These are phyloP conservation scores for Echium plantagineum DNA, from an alignment of 257 asterid species.

Conservation along the genomic window DNA sequence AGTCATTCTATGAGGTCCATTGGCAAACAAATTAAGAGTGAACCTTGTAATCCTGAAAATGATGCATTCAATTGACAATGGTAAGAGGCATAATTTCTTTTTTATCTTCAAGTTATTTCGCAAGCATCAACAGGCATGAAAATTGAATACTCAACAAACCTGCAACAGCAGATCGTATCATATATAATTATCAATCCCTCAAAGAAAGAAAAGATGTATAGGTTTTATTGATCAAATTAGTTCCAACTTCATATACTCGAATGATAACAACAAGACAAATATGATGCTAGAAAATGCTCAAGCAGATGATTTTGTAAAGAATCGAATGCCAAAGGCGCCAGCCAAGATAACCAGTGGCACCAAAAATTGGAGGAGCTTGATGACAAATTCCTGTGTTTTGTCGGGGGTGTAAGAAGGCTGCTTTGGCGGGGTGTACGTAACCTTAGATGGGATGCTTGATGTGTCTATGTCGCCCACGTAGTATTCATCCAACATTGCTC, in stretches of 20 bases:
- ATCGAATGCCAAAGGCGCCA: conserved; percentile 58
- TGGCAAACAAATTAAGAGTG: too few species aligned
- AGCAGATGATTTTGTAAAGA: conserved; percentile 60
- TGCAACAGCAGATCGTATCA: neutral
- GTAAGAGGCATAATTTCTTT: too few species aligned
- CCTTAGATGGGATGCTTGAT: conserved; percentile 34
- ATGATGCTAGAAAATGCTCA: conserved; percentile 9
- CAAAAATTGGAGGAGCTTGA: conserved; percentile 76
- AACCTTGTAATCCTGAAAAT: too few species aligned
- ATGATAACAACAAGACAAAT: neutral
- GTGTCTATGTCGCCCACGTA: conserved; percentile 56
- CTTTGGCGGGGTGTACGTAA: conserved; percentile 44
- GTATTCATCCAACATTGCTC: conserved; percentile 53
- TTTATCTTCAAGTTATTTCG: neutral
- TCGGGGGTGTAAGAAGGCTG: conserved; percentile 49
- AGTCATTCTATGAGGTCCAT: too few species aligned
- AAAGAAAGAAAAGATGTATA: neutral
- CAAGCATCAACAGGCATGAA: neutral
- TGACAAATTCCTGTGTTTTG: conserved; percentile 45
- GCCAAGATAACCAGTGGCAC: conserved; percentile 66
- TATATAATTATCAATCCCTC: neutral
- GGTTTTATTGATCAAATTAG: neutral
- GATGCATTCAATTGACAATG: too few species aligned
- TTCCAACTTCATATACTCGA: neutral
- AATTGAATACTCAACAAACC: neutral